Evolutionary conservation across 169 alveolate genomes (phyloP).

Genomic region (Plasmodium reichenowi): DNA sequence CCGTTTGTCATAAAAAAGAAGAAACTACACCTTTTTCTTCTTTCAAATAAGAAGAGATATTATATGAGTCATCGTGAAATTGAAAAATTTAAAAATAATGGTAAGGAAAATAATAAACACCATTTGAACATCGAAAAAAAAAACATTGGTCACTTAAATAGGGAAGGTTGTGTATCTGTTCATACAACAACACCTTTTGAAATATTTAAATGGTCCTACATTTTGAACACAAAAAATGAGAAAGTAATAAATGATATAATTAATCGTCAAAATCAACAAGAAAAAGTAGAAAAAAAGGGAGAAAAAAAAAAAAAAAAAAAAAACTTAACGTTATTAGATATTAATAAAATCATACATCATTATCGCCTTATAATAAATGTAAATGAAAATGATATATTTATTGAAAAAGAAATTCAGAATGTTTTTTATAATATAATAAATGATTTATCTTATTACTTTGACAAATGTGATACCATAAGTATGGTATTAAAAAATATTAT

Average conservation of each 20-base stretch:
- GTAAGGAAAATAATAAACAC: not conserved
- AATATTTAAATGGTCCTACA: conserved; percentile 65
- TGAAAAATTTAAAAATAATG: conserved; percentile 42
- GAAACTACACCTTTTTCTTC: conserved; percentile 7
- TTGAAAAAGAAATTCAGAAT: conserved; percentile 39
- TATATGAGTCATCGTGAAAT: conserved; percentile 58
- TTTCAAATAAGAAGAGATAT: conserved; percentile 11
- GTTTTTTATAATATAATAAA: conserved; percentile 30
- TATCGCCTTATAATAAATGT: conserved; percentile 55
- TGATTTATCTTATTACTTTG: conserved; percentile 30
- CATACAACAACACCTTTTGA: conserved; percentile 48
- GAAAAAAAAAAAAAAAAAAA: not conserved
- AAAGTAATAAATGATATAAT: conserved; percentile 58
- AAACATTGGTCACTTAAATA: not conserved
- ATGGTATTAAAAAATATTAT: conserved; percentile 17
- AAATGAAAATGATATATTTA: conserved; percentile 64
- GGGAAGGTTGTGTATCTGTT: conserved; percentile 1
- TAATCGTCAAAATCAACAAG: conserved; percentile 20
- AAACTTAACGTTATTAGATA: not conserved
- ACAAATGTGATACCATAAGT: conserved; percentile 2
- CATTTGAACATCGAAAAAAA: conserved; percentile 22
- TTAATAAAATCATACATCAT: conserved; percentile 26
- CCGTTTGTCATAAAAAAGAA: not conserved
- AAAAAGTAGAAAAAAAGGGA: conserved; percentile 11
- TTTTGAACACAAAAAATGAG: conserved; percentile 57